Percentiles rank a stretch among this genome's conserved stretches.
Evolutionary conservation across 352 stramenopile genomes (phyloP).

Genomic region (Phytophthora ohioensis): DNA sequence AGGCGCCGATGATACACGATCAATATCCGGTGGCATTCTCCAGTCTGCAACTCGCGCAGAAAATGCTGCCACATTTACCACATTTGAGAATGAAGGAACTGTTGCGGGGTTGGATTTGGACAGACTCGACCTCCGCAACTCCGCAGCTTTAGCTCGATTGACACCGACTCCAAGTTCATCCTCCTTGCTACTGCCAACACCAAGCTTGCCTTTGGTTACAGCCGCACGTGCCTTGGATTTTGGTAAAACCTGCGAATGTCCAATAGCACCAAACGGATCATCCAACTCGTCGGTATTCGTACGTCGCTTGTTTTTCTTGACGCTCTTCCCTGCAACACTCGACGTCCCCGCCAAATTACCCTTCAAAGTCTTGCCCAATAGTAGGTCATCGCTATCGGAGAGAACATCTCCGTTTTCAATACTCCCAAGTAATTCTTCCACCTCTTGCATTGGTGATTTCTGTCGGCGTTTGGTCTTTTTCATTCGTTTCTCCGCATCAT

Average conservation of each 20-base stretch:
- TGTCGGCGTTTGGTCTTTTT: conserved; percentile 23
- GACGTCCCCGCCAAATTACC: background rate
- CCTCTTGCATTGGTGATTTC: conserved; percentile 19
- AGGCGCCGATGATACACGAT: background rate
- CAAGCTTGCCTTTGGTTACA: background rate
- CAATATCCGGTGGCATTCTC: conserved; percentile 20
- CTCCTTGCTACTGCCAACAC: background rate
- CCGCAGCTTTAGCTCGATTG: conserved; percentile 21
- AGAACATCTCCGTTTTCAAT: background rate
- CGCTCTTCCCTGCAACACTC: background rate
- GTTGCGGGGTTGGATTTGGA: conserved; percentile 4
- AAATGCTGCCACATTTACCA: conserved; percentile 33
- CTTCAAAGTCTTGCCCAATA: background rate
- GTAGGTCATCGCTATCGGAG: background rate
- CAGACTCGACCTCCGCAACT: conserved; percentile 20
- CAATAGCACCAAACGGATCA: background rate
- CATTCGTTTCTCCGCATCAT: conserved; percentile 1
- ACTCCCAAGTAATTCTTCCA: conserved; percentile 19
- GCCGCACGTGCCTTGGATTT: background rate
- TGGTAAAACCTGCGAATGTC: conserved; percentile 1
- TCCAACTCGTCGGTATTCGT: background rate
- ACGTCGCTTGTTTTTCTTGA: background rate
- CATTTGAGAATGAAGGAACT: conserved; percentile 1
- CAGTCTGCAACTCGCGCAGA: conserved; percentile 26
- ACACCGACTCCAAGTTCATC: background rate